Percentiles rank a stretch among this genome's conserved stretches.
Evolutionary conservation across 176 grass and related monocot species (phyloP).

Genomic region (Oryza rufipogon): DNA sequence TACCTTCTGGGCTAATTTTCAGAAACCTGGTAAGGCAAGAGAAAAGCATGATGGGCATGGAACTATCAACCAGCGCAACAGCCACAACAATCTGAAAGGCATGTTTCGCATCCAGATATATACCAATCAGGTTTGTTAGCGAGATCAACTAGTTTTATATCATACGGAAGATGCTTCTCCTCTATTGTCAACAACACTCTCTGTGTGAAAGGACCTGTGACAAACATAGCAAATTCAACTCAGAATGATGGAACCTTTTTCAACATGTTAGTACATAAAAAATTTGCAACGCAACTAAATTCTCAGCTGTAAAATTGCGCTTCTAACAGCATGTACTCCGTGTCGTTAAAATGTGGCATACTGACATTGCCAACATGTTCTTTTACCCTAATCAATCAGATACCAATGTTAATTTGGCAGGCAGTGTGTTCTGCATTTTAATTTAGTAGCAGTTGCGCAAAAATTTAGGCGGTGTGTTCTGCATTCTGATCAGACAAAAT

Average conservation of each 20-base stretch:
- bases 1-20: conserved; percentile 85
- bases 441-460: not conserved
- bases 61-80: conserved; percentile 28
- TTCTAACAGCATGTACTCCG: not conserved
- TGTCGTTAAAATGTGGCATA: not conserved
- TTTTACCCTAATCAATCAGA: not conserved
- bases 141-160: conserved; percentile 74
- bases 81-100: conserved; percentile 22
- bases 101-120: conserved; percentile 8
- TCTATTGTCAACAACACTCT: conserved; percentile 88
- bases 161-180: conserved; percentile 77
- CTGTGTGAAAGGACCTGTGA: conserved; percentile 82
- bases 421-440: not conserved
- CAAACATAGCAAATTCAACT: conserved; percentile 35
- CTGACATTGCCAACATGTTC: not conserved
- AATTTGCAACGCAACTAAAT: conserved; percentile 10
- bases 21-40: conserved; percentile 63
- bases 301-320: not conserved
- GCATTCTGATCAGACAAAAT: not conserved
- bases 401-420: conserved; percentile 12
- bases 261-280: not conserved
- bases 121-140: conserved; percentile 94
- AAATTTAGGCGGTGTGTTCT: not conserved
- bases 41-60: conserved; percentile 15
- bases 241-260: not conserved